Percentiles rank a stretch among this genome's conserved stretches.
Conservation (phyloP, 306 rosid genomes). For the Glycine tomentella region DNA sequence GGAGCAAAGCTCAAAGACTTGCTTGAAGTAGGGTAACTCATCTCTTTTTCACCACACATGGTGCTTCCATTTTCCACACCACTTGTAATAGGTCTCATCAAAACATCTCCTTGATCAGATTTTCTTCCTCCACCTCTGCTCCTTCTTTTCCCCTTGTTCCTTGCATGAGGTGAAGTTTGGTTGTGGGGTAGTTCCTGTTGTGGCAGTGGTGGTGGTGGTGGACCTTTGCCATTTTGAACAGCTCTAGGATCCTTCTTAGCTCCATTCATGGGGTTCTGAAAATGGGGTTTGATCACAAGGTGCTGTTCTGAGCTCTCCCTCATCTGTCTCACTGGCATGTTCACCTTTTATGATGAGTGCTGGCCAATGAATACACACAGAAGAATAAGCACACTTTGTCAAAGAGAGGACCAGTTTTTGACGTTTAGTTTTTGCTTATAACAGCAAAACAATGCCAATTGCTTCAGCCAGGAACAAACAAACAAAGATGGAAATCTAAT, state of each 20-base stretch:
- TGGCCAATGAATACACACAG: conserved; percentile 28
- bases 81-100: conserved; percentile 70
- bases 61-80: conserved; percentile 57
- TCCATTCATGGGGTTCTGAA: conserved; percentile 72
- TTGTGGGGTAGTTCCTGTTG: conserved; percentile 54
- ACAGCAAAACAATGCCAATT: conserved; percentile 52
- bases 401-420: conserved; percentile 45
- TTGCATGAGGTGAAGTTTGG: conserved; percentile 70
- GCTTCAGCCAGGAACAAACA: conserved; percentile 51
- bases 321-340: conserved; percentile 95
- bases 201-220: conserved; percentile 71
- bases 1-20: conserved; percentile 82
- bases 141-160: conserved; percentile 85
- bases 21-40: conserved; percentile 84
- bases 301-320: conserved; percentile 96
- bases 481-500: conserved; percentile 49
- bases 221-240: conserved; percentile 83
- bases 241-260: conserved; percentile 70
- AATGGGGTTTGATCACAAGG: conserved; percentile 86
- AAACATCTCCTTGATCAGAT: conserved; percentile 83
- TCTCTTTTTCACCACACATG: conserved; percentile 58
- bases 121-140: conserved; percentile 77
- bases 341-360: conserved; percentile 38
- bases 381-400: conserved; percentile 44
- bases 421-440: conserved; percentile 54